Evolutionary conservation across 257 asterid genomes (phyloP).

Genomic region (Jacaranda copaia): DNA sequence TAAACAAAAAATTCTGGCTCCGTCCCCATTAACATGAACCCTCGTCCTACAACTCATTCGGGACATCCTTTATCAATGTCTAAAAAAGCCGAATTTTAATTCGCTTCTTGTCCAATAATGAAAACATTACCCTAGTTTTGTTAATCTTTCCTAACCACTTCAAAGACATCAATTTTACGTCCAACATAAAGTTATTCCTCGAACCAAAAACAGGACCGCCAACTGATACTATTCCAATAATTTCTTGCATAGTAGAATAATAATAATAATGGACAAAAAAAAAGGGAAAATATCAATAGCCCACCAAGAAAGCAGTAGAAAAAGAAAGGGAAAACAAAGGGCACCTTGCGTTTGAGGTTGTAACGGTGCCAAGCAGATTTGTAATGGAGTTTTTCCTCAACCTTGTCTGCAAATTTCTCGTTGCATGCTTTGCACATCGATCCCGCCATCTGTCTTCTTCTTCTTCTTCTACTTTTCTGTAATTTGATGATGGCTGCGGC

Average conservation of each 20-base stretch:
- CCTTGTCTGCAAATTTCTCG: slow-evolving; percentile 68
- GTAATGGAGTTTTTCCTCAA: slow-evolving; percentile 84
- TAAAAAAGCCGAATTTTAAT: slow-evolving; percentile 14
- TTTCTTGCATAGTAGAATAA: neutral
- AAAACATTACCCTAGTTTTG: neutral
- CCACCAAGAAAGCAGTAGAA: neutral
- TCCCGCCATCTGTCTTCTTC: slow-evolving; percentile 47
- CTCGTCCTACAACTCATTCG: neutral
- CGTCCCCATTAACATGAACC: too few relatives aligned
- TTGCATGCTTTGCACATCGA: slow-evolving; percentile 92
- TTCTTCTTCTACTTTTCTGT: slow-evolving; percentile 9
- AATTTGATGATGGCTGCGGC: neutral
- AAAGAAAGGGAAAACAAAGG: neutral
- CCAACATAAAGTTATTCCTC: slow-evolving; percentile 4
- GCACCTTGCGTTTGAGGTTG: slow-evolving; percentile 97
- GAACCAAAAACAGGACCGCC: neutral
- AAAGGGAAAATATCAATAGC: neutral
- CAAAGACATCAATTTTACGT: slow-evolving; percentile 1
- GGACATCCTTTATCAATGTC: slow-evolving; percentile 4
- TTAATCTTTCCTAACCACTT: neutral
- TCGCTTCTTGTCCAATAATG: neutral
- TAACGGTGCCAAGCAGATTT: slow-evolving; percentile 98
- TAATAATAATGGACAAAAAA: too few relatives aligned
- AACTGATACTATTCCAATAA: slow-evolving; percentile 6
- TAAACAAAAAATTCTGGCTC: too few relatives aligned